Base-by-base conservation (phyloP, 371 early-diverging fungal species). In the Umbelopsis sp. region DNA sequence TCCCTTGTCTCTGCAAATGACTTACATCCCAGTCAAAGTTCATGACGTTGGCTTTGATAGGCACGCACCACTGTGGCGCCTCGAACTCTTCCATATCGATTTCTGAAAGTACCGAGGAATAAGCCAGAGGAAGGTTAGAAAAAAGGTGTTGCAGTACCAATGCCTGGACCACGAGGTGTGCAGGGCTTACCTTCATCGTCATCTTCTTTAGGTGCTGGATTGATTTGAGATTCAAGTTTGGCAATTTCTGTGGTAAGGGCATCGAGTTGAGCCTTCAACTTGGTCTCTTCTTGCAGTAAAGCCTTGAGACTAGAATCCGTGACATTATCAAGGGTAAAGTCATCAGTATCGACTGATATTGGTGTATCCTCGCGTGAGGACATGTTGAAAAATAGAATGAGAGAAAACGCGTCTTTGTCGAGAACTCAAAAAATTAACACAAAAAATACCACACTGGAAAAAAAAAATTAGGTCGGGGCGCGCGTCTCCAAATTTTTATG, bases 41-140 rank as follows among this genome's bases (percentile, higher is more conserved):
- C 90, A 94, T 89, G 65, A 97, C 97, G 77, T 96, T 94, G 50
- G 97, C 94, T 74, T 95, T 94, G 71, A 96, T 95, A 25, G 96
- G 96, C 25, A 96, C 88, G 77, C 95, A 95, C 93, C 94, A 95
- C 72, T 93, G 87, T 4, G 97, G 97, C n/a, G 96, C 94, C 71
- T 91, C 89, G 76, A 93, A 94, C 69, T 94, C 94, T 73, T 92
- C 92, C 79, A 91, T 74, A 69, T 92, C 92, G 73, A 79, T 63
- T 5, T 67, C 77, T n/a, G 69, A 68, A 45, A 37, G 45, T 62
- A 51, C 44, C 50, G 22, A 64, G 25, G 22, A 22, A 22, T 22
- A 22, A 22, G 22, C 22, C 22, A 63, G 29, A 38, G 35, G 65
- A n/a, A 62, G 38, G 20, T 70, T 41, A 48, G 44, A 51, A 24